Evolutionary conservation across 495 filamentous ascomycete species (phyloP).

Genomic region (Penicillium egyptiacum): DNA sequence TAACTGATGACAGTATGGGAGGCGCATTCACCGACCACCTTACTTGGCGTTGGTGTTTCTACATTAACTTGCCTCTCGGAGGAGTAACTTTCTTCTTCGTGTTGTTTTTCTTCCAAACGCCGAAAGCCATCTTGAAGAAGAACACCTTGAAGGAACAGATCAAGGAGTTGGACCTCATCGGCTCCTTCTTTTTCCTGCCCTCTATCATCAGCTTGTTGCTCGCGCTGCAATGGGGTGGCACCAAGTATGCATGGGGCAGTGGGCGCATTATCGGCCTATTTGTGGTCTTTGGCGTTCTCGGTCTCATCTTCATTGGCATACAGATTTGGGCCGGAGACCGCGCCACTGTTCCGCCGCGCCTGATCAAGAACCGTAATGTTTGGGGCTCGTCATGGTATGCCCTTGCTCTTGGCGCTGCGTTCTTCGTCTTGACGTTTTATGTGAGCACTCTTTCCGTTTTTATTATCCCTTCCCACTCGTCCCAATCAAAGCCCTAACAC

Average conservation of each 20-base stretch:
- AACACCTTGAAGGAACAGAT: constrained; percentile 43
- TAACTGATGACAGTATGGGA: constrained; percentile 27
- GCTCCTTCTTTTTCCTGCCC: constrained; percentile 68
- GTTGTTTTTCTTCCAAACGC: constrained; percentile 58
- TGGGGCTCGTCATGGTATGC: constrained; percentile 53
- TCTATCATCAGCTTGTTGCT: constrained; percentile 70
- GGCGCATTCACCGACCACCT: constrained; percentile 64
- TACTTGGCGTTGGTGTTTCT: constrained; percentile 63
- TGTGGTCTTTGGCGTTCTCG: constrained; percentile 67
- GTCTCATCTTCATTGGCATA: constrained; percentile 58
- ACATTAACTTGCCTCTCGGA: constrained; percentile 69
- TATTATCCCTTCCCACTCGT: not conserved
- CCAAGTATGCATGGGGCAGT: constrained; percentile 63
- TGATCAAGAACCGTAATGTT: constrained; percentile 73
- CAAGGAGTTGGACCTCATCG: constrained; percentile 64
- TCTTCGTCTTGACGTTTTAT: constrained; percentile 65
- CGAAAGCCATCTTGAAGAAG: constrained; percentile 43
- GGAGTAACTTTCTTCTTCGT: constrained; percentile 62
- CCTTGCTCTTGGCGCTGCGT: constrained; percentile 58
- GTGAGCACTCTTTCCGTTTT: constrained; percentile 20
- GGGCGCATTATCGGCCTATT: constrained; percentile 70
- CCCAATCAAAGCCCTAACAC: constrained; percentile 16
- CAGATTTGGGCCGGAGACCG: constrained; percentile 68
- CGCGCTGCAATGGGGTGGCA: constrained; percentile 85
- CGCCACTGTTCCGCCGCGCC: constrained; percentile 72